Percentiles rank a stretch among this genome's conserved stretches.
phyloP scores from a whole-genome alignment of 768 basidiomycete species.

The Boletus huronensis region DNA sequence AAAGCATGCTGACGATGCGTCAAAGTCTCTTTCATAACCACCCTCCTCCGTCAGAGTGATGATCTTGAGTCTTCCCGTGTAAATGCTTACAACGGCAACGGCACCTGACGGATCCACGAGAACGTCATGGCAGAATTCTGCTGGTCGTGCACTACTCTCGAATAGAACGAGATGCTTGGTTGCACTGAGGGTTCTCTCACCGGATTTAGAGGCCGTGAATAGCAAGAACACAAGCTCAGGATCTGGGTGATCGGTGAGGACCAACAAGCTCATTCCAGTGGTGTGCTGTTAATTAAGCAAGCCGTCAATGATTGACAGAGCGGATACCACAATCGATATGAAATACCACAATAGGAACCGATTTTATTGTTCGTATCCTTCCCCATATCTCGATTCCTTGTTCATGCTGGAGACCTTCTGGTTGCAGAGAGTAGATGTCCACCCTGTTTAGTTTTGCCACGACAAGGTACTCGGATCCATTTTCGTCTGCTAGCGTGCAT shows the following conservation, averaged over 20 bases:
- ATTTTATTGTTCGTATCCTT: conserved; percentile 52
- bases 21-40: conserved; percentile 52
- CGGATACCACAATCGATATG: background rate
- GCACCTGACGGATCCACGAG: conserved; percentile 62
- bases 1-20: conserved; percentile 52
- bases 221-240: conserved; percentile 65
- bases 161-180: conserved; percentile 50
- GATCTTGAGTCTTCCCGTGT: conserved; percentile 67
- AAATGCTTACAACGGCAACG: conserved; percentile 61
- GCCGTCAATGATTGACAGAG: conserved; percentile 5
- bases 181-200: conserved; percentile 33
- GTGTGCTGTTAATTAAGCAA: conserved; percentile 23
- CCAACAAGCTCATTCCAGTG: conserved; percentile 46
- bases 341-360: conserved; percentile 52
- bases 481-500: conserved; percentile 53
- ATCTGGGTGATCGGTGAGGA: conserved; percentile 74
- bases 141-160: conserved; percentile 53
- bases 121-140: conserved; percentile 71
- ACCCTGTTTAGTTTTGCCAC: conserved; percentile 64
- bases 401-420: conserved; percentile 58
- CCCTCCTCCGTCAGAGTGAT: conserved; percentile 53
- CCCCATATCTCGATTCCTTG: conserved; percentile 69
- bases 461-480: conserved; percentile 58
- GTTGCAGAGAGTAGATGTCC: conserved; percentile 63
- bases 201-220: conserved; percentile 40